phyloP scores from a whole-genome alignment of 306 rosid species.

The Echinosophora koreensis region DNA sequence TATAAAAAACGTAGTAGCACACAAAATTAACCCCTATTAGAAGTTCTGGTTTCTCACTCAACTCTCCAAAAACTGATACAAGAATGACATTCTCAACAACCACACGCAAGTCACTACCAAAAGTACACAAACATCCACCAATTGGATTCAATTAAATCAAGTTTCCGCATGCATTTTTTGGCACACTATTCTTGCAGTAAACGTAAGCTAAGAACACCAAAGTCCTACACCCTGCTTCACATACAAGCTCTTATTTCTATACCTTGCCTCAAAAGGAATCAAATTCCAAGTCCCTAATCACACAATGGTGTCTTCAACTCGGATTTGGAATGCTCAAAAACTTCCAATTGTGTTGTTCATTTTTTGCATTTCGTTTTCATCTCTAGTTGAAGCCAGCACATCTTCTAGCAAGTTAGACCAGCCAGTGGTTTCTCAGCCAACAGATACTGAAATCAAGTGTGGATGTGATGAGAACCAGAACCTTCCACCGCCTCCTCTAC shows the following conservation, averaged over 20 bases:
- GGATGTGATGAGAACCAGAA: constrained; percentile 64
- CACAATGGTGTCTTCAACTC: constrained; percentile 49
- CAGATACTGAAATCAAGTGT: constrained; percentile 66
- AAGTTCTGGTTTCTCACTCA: not conserved
- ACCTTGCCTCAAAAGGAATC: constrained; percentile 33
- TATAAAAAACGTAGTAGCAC: not conserved
- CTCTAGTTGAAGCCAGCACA: not conserved
- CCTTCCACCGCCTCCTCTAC: constrained; percentile 35
- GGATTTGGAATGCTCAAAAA: constrained; percentile 41
- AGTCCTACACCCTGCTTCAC: constrained; percentile 28
- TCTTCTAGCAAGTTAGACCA: constrained; percentile 43
- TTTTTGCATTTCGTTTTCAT: constrained; percentile 45
- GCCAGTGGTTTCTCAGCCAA: constrained; percentile 8
- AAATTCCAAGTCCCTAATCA: constrained; percentile 23
- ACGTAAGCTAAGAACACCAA: constrained; percentile 39
- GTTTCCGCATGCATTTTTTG: constrained; percentile 23
- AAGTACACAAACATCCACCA: constrained; percentile 23
- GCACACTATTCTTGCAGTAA: constrained; percentile 45
- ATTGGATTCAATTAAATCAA: constrained; percentile 22
- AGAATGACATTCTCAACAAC: constrained; percentile 15
- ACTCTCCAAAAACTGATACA: not conserved
- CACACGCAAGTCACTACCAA: constrained; percentile 58
- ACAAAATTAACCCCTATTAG: not conserved
- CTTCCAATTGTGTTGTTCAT: constrained; percentile 22
- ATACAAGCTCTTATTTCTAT: constrained; percentile 37